Evolutionary conservation across 2,329 filamentous ascomycete genomes (phyloP).

Genomic region (Teratosphaeria viscida): DNA sequence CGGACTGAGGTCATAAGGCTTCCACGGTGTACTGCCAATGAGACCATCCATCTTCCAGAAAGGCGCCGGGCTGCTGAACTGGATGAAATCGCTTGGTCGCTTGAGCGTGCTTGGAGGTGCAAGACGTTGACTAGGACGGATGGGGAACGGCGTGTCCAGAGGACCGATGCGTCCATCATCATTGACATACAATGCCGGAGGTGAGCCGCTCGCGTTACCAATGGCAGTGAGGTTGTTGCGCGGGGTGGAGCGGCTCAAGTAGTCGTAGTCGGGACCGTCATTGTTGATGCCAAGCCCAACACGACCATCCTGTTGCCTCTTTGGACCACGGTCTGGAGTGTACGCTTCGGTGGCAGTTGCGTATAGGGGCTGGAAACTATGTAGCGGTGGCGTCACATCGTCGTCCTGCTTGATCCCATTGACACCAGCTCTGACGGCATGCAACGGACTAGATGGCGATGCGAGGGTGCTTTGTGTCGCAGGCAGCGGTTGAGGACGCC

Average conservation of each 20-base stretch:
- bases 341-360: constrained; percentile 42
- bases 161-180: constrained; percentile 25
- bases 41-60: constrained; percentile 83
- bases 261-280: constrained; percentile 19
- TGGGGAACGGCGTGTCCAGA: constrained; percentile 28
- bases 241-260: constrained; percentile 21
- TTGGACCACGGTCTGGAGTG: constrained; percentile 44
- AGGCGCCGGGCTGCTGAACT: constrained; percentile 72
- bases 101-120: constrained; percentile 73
- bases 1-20: constrained; percentile 29
- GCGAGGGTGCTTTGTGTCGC: constrained; percentile 26
- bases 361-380: constrained; percentile 29
- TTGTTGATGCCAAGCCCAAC: constrained; percentile 23
- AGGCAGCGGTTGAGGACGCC: constrained; percentile 26
- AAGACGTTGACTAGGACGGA: constrained; percentile 47
- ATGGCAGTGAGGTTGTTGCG: constrained; percentile 26
- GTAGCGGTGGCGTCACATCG: constrained; percentile 35
- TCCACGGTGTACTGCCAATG: constrained; percentile 56
- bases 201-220: constrained; percentile 28
- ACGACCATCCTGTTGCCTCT: constrained; percentile 21
- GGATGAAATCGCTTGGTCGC: constrained; percentile 74
- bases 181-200: constrained; percentile 28
- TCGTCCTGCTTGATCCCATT: constrained; percentile 25
- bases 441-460: constrained; percentile 46
- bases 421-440: constrained; percentile 37